Percentiles rank a stretch among this genome's conserved stretches.
These are phyloP conservation scores for Piper betle DNA, from an alignment of 164 flowering plant genomes.

Conservation along the genomic window DNA sequence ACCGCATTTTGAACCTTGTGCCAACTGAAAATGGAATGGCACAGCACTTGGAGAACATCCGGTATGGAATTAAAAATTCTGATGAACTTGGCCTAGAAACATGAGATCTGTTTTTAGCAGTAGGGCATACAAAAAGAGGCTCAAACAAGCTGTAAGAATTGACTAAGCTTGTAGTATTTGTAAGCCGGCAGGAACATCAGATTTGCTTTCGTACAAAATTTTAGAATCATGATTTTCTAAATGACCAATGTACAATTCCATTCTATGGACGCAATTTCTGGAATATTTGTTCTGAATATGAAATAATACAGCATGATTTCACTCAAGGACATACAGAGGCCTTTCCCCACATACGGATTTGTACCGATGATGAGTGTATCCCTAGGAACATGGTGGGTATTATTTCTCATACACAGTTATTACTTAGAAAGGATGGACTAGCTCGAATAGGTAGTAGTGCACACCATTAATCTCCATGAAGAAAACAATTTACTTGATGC, in stretches of 20 bases:
- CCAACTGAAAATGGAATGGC: slow-evolving; percentile 43
- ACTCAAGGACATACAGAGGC: too few relatives aligned
- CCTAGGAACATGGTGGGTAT: too few relatives aligned
- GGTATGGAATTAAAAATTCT: slow-evolving; percentile 58
- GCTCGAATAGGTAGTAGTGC: too few relatives aligned
- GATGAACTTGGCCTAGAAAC: slow-evolving; percentile 61
- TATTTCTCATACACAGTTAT: too few relatives aligned
- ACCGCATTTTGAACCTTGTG: slow-evolving; percentile 74
- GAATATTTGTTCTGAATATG: too few relatives aligned
- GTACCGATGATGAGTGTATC: too few relatives aligned
- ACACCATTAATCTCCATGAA: too few relatives aligned
- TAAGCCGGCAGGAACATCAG: background rate
- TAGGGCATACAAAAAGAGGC: background rate
- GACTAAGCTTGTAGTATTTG: background rate
- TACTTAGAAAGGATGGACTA: too few relatives aligned
- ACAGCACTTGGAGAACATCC: slow-evolving; percentile 53
- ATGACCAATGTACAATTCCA: background rate
- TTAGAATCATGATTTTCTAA: background rate
- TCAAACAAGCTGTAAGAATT: background rate
- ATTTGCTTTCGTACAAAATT: background rate
- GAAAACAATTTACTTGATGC: too few relatives aligned
- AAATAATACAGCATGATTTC: too few relatives aligned
- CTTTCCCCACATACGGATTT: too few relatives aligned
- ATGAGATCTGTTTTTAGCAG: background rate
- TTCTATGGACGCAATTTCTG: too few relatives aligned